A percentile compares a stretch with the other conserved stretches of the same genome.
phyloP scores from a whole-genome alignment of 2,329 filamentous ascomycete genomes.

The Aulographum hederae region DNA sequence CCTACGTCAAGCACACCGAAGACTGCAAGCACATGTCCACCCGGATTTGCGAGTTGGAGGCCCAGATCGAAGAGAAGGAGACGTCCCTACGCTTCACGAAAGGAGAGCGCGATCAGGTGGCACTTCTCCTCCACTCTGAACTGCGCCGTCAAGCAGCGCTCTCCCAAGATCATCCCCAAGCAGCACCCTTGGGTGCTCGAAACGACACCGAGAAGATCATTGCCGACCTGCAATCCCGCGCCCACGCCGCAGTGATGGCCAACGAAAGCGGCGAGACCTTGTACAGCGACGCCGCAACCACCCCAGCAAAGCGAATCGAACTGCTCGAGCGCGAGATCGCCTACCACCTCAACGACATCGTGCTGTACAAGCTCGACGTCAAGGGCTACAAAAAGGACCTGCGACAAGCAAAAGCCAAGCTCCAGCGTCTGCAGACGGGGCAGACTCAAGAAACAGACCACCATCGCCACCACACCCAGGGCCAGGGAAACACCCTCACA shows the following conservation, averaged over 20 bases:
- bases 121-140: slow-evolving; percentile 20
- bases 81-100: slow-evolving; percentile 8
- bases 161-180: slow-evolving; percentile 8
- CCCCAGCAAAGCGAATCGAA: slow-evolving; percentile 5
- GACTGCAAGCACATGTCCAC: background rate
- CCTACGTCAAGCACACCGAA: background rate
- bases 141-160: slow-evolving; percentile 17
- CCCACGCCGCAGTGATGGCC: background rate
- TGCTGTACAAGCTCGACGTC: slow-evolving; percentile 30
- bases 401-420: slow-evolving; percentile 11
- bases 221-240: slow-evolving; percentile 2
- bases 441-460: too few relatives aligned
- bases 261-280: slow-evolving; percentile 3
- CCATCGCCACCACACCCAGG: too few relatives aligned
- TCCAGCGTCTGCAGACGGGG: too few relatives aligned
- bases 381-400: slow-evolving; percentile 24
- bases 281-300: slow-evolving; percentile 1
- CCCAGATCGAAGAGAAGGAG: slow-evolving; percentile 3
- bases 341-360: slow-evolving; percentile 27
- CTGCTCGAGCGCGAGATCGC: slow-evolving; percentile 20
- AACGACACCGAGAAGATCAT: slow-evolving; percentile 9
- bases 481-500: too few relatives aligned
- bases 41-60: background rate
- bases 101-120: slow-evolving; percentile 20
- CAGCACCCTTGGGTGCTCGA: slow-evolving; percentile 8